Evolutionary conservation across 176 grass and related monocot genomes (phyloP), one percentile per base, ranked within the genome.

Genomic region (Phragmites australis): DNA sequence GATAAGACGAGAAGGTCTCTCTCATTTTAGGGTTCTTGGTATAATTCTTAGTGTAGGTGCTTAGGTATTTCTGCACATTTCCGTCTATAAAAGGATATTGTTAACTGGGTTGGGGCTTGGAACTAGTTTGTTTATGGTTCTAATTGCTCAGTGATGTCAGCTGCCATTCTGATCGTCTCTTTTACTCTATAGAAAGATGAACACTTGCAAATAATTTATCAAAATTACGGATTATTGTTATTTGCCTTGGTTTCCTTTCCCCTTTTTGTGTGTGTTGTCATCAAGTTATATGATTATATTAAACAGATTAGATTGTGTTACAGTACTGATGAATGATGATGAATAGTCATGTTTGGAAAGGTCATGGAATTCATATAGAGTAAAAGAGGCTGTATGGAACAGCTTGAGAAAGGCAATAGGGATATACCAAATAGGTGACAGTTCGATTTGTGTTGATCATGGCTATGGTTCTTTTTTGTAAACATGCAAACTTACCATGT

Each of bases 111-210:
- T 73, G 72, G 78, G 59, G 18, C 23, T 73, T 82, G 55, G 29
- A 67, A 58, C 78, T 89, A 86, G 72, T 82, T 81, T 77, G 43
- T 52, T 78, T 72, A 1, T 86, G 41, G 50, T 82, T 82, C 83
- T 89, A 69, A 37, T 86, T 89, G 72, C 85, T 86, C 58, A 82
- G 47, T 85, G 41, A 72, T 57, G 55, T 81, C 82, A 89, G 56
- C 41, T 49, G 10, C 4, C 12, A 54, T 37, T 71, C 10, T 53
- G 17, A 0, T 76, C 9, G 61, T 34, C 6, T 83, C 65, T 61
- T 27, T 72, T 41, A 19, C 69, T 45, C 65, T 76, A 73, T 82
- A 77, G 72, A 82, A 73, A 78, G 32, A 59, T 43, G 19, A 77
- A 18, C 25, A 72, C 8, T 51, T 67, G 26, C 43, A 78, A 66